Conservation (phyloP, 805 yeast species). For the Sugiyamaella americana region DNA sequence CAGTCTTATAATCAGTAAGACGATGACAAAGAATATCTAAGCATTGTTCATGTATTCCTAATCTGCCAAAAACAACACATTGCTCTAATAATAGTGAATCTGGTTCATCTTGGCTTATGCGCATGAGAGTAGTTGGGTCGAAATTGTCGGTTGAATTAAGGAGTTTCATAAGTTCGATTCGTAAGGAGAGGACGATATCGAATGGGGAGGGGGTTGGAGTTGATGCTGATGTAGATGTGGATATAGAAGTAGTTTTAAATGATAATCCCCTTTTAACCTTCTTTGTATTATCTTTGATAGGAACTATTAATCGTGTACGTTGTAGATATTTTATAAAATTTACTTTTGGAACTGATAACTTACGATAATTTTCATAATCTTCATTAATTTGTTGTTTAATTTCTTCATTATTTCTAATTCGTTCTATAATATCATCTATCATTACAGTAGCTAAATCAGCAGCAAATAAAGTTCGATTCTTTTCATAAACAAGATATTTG, state of each 20-base stretch:
- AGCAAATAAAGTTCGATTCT: conserved; percentile 23
- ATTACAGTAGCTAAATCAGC: conserved; percentile 32
- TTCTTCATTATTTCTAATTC: conserved; percentile 14
- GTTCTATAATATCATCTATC: conserved; percentile 30
- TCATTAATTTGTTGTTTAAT: conserved; percentile 18
- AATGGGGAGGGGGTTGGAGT: not conserved
- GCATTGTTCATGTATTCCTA: conserved; percentile 31
- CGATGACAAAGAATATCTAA: conserved; percentile 29
- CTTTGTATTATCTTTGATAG: not conserved
- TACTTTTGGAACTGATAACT: conserved; percentile 31
- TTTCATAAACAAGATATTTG: conserved; percentile 29
- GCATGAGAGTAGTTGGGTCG: conserved; percentile 21
- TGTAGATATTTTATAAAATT: conserved; percentile 22
- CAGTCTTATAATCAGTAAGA: conserved; percentile 31
- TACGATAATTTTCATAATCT: conserved; percentile 19
- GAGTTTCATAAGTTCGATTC: conserved; percentile 25
- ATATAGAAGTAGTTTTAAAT: not conserved
- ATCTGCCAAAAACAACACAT: conserved; percentile 28
- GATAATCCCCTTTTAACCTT: no score
- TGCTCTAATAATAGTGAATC: conserved; percentile 29
- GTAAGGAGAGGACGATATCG: conserved; percentile 15
- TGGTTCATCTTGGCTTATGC: conserved; percentile 24
- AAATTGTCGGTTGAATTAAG: conserved; percentile 21
- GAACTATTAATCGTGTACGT: not conserved
- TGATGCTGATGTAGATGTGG: not conserved